A percentile compares a stretch with the other conserved stretches of the same genome.
phyloP scores from a whole-genome alignment of 768 basidiomycete species.

The Mycena rosella region DNA sequence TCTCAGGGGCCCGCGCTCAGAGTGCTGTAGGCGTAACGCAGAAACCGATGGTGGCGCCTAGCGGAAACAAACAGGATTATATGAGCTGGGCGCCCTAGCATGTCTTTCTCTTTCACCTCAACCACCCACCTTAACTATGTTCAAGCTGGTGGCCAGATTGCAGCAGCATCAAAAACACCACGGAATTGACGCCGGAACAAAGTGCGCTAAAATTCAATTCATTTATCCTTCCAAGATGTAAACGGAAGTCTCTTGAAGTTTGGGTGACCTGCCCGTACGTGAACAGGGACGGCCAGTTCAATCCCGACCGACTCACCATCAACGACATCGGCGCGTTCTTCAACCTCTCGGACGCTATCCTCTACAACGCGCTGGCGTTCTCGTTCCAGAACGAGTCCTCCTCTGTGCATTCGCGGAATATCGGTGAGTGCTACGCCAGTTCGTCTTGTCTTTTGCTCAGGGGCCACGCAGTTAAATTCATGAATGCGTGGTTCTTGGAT shows the following conservation, averaged over 20 bases:
- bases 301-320: constrained; percentile 70
- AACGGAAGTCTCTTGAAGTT: constrained; percentile 47
- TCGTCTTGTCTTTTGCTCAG: neutral
- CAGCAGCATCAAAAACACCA: constrained; percentile 67
- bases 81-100: constrained; percentile 82
- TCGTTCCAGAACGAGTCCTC: constrained; percentile 54
- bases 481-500: constrained; percentile 74
- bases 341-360: constrained; percentile 67
- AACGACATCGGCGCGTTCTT: constrained; percentile 69
- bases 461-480: constrained; percentile 52
- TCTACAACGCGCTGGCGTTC: constrained; percentile 73
- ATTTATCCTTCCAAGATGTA: constrained; percentile 7
- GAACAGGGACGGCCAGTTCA: constrained; percentile 70
- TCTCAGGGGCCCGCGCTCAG: neutral
- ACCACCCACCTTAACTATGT: neutral
- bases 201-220: constrained; percentile 49
- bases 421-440: constrained; percentile 44
- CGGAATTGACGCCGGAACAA: constrained; percentile 65
- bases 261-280: constrained; percentile 72
- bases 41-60: constrained; percentile 62
- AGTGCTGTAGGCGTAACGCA: constrained; percentile 58
- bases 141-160: constrained; percentile 75
- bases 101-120: constrained; percentile 35
- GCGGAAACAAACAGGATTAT: constrained; percentile 71
- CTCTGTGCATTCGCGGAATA: constrained; percentile 56